Conservation (phyloP, 371 early-diverging fungal genomes). For the Polyrhizophydium stewartii region DNA sequence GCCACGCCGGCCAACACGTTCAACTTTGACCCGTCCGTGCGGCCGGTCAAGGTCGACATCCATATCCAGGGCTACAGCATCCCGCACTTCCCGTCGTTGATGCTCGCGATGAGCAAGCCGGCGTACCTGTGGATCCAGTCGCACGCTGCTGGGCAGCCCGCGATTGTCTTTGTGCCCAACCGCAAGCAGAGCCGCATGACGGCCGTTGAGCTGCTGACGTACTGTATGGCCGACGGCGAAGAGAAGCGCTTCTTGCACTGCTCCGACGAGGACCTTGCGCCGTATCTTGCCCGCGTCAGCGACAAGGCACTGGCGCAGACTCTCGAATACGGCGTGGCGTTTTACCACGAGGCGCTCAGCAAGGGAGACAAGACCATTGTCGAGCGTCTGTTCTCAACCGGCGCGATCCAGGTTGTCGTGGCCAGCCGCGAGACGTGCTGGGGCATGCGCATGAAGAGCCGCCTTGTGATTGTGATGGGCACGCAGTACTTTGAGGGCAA, state of each 20-base stretch:
- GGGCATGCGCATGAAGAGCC: constrained; percentile 70
- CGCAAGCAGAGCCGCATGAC: constrained; percentile 88
- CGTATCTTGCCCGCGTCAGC: constrained; percentile 55
- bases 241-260: constrained; percentile 68
- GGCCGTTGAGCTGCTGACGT: constrained; percentile 78
- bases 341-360: constrained; percentile 83
- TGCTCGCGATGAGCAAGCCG: constrained; percentile 92
- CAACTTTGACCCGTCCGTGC: constrained; percentile 92
- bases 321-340: constrained; percentile 81
- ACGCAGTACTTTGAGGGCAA: constrained; percentile 91
- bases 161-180: constrained; percentile 87
- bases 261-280: constrained; percentile 57
- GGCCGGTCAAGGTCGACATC: constrained; percentile 91
- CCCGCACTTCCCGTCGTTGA: constrained; percentile 87
- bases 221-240: constrained; percentile 71
- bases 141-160: constrained; percentile 61
- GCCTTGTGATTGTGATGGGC: constrained; percentile 93
- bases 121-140: constrained; percentile 73
- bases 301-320: constrained; percentile 72
- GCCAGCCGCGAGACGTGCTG: constrained; percentile 89
- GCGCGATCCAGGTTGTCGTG: constrained; percentile 84
- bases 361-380: constrained; percentile 70
- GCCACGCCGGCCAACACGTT: constrained; percentile 69
- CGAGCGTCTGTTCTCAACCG: constrained; percentile 67
- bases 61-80: constrained; percentile 88